phyloP scores from a whole-genome alignment of 169 alveolate genomes.

The Plasmodium falciparum region DNA sequence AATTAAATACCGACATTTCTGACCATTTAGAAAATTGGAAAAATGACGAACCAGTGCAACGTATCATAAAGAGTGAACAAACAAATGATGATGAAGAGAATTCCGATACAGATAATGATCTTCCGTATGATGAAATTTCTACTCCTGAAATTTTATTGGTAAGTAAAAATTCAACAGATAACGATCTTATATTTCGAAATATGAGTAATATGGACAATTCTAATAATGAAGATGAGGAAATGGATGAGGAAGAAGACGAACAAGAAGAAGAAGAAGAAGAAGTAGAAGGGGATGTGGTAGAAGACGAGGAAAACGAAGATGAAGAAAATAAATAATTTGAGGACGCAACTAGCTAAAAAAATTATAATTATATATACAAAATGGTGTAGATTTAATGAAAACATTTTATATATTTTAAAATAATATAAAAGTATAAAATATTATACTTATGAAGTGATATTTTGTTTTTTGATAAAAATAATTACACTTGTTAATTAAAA shows the following conservation, averaged over 20 bases:
- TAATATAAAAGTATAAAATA: no score
- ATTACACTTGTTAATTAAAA: no score
- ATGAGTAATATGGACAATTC: conserved; percentile 70
- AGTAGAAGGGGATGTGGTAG: neutral
- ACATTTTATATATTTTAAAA: no score
- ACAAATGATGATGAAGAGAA: conserved; percentile 6
- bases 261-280: conserved; percentile 14
- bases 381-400: no score
- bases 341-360: neutral
- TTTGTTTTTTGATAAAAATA: no score
- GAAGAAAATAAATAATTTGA: neutral
- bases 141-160: conserved; percentile 53
- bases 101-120: neutral
- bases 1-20: conserved; percentile 20
- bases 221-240: conserved; percentile 10
- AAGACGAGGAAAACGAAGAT: neutral
- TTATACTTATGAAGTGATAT: no score
- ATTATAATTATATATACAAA: no score
- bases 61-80: neutral
- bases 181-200: conserved; percentile 48
- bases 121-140: conserved; percentile 2
- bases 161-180: conserved; percentile 19
- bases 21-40: neutral
- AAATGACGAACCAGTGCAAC: conserved; percentile 1
- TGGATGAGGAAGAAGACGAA: conserved; percentile 1